Percentiles rank a stretch among this genome's conserved stretches.
Evolutionary conservation across 2,329 filamentous ascomycete species (phyloP).

Genomic region (Aspergillus sp.): DNA sequence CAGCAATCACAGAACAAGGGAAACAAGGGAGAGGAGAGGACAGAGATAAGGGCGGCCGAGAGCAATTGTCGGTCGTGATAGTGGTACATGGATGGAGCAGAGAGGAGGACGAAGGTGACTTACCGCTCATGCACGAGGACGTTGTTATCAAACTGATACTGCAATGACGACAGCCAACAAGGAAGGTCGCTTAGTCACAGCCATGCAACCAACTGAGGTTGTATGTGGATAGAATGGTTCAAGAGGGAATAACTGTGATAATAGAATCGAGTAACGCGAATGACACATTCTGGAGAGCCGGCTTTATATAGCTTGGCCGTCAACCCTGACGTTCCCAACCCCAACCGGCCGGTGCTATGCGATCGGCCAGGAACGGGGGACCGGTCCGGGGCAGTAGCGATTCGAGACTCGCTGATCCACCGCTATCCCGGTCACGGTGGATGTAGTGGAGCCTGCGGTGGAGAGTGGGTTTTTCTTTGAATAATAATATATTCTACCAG

Average conservation of each 20-base stretch:
- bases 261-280: too few species aligned
- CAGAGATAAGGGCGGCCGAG: neutral
- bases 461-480: neutral
- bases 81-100: neutral
- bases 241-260: neutral
- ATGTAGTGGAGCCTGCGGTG: neutral
- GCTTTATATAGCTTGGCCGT: neutral
- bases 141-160: neutral
- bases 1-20: neutral
- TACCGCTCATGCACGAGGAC: neutral
- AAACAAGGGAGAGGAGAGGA: neutral
- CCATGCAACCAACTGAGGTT: constrained; percentile 1
- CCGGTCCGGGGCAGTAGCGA: constrained; percentile 19
- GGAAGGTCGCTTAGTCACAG: neutral
- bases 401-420: constrained; percentile 10
- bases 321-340: neutral
- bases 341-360: constrained; percentile 21
- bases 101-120: neutral
- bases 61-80: too few species aligned
- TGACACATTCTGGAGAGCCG: too few species aligned
- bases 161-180: neutral
- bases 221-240: neutral
- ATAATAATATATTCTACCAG: too few species aligned
- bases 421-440: neutral
- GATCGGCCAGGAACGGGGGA: constrained; percentile 24